Conservation (phyloP, 2,329 filamentous ascomycete genomes). For the Lachnellula willkommii region DNA sequence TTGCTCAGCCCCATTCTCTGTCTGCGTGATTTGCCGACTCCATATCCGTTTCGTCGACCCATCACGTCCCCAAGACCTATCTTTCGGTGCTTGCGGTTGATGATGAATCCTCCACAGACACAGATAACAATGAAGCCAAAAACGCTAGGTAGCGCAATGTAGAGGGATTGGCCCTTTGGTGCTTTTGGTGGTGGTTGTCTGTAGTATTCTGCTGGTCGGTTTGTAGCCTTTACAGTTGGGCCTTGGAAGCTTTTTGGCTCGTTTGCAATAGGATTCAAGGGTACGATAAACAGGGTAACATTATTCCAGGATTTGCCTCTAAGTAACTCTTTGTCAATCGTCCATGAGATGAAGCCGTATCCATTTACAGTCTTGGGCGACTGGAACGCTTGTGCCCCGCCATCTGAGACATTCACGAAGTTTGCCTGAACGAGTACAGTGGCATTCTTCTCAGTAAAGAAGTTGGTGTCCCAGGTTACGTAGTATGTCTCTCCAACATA, state of each 20-base stretch:
- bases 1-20: conserved; percentile 25
- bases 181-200: conserved; percentile 15
- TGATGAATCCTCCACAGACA: conserved; percentile 20
- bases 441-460: conserved; percentile 21
- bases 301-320: conserved; percentile 23
- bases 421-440: conserved; percentile 26
- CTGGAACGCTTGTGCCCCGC: conserved; percentile 26
- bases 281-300: conserved; percentile 24
- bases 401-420: conserved; percentile 25
- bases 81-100: conserved; percentile 24
- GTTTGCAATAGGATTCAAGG: conserved; percentile 13
- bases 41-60: conserved; percentile 27
- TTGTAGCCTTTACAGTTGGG: conserved; percentile 23
- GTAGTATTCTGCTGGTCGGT: conserved; percentile 18
- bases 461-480: conserved; percentile 29
- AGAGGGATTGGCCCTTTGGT: conserved; percentile 24
- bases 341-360: conserved; percentile 25
- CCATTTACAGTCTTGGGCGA: conserved; percentile 17
- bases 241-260: conserved; percentile 17
- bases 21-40: conserved; percentile 24
- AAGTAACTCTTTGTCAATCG: conserved; percentile 23
- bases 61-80: conserved; percentile 30
- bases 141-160: conserved; percentile 27
- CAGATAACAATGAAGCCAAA: conserved; percentile 25
- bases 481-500: conserved; percentile 29